These are phyloP conservation scores for Termitomyces titanicus DNA, from an alignment of 768 basidiomycete species.

Conservation along the genomic window DNA sequence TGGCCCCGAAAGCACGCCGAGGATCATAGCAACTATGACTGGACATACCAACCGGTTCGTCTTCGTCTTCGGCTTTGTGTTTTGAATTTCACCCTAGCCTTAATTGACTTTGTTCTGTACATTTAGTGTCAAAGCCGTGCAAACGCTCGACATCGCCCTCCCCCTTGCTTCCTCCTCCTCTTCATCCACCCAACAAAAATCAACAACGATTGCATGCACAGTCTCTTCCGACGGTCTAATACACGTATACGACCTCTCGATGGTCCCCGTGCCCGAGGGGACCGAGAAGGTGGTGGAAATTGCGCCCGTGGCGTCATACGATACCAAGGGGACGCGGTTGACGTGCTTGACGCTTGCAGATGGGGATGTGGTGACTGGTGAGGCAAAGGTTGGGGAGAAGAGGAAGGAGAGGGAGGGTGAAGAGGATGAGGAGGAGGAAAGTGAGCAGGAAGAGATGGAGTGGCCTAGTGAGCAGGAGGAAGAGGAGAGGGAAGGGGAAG, in stretches of 20 bases:
- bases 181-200: slow-evolving; percentile 13
- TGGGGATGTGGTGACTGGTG: slow-evolving; percentile 17
- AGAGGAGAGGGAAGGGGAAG: slow-evolving; percentile 4
- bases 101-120: no score
- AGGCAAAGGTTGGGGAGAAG: slow-evolving; percentile 17
- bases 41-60: slow-evolving; percentile 88
- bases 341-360: slow-evolving; percentile 32
- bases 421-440: no score
- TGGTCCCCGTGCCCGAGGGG: slow-evolving; percentile 30
- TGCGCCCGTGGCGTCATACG: slow-evolving; percentile 16
- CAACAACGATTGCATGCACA: slow-evolving; percentile 67
- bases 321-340: slow-evolving; percentile 21
- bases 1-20: slow-evolving; percentile 47
- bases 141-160: slow-evolving; percentile 59
- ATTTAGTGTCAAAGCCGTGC: slow-evolving; percentile 83
- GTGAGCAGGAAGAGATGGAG: no score
- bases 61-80: background rate
- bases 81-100: no score
- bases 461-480: slow-evolving; percentile 7
- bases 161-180: slow-evolving; percentile 31
- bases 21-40: slow-evolving; percentile 63
- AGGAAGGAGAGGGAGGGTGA: slow-evolving; percentile 26
- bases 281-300: slow-evolving; percentile 22
- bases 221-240: slow-evolving; percentile 92
- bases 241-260: slow-evolving; percentile 67